Percentiles rank a stretch among this genome's conserved stretches.
Evolutionary conservation across 2,329 filamentous ascomycete genomes (phyloP).

Genomic region (Xylaria digitata): DNA sequence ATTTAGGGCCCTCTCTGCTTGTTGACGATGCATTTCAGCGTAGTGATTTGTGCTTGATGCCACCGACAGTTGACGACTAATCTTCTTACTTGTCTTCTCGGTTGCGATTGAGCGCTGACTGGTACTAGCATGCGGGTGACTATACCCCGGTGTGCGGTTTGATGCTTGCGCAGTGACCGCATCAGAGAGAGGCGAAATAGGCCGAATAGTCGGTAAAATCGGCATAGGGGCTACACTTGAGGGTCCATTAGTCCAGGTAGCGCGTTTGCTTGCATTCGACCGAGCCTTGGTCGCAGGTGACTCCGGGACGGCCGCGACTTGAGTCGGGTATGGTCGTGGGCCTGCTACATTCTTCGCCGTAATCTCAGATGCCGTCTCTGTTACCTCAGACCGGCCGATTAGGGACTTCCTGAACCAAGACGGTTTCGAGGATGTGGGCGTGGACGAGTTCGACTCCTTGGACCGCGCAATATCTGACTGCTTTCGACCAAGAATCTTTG

Average conservation of each 20-base stretch:
- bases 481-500: constrained; percentile 87
- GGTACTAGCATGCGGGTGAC: constrained; percentile 59
- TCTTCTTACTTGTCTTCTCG: constrained; percentile 84
- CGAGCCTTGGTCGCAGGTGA: constrained; percentile 57
- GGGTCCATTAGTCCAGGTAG: constrained; percentile 90
- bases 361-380: constrained; percentile 66
- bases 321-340: constrained; percentile 51
- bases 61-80: constrained; percentile 92
- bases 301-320: constrained; percentile 51
- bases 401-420: constrained; percentile 98
- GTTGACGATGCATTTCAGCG: constrained; percentile 86
- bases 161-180: constrained; percentile 90
- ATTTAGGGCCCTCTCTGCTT: constrained; percentile 90
- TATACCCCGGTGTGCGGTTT: constrained; percentile 67
- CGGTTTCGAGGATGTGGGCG: constrained; percentile 79
- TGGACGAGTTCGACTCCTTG: constrained; percentile 69
- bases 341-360: constrained; percentile 61
- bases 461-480: constrained; percentile 82
- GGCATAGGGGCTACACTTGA: constrained; percentile 90
- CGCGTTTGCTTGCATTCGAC: constrained; percentile 78
- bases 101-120: constrained; percentile 54
- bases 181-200: constrained; percentile 96
- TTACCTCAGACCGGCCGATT: constrained; percentile 79
- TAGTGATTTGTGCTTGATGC: constrained; percentile 95
- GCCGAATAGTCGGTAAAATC: constrained; percentile 92